Evolutionary conservation across 441 rosid genomes (phyloP), one percentile per base, ranked within the genome.

Genomic region (Jatropha multifida): DNA sequence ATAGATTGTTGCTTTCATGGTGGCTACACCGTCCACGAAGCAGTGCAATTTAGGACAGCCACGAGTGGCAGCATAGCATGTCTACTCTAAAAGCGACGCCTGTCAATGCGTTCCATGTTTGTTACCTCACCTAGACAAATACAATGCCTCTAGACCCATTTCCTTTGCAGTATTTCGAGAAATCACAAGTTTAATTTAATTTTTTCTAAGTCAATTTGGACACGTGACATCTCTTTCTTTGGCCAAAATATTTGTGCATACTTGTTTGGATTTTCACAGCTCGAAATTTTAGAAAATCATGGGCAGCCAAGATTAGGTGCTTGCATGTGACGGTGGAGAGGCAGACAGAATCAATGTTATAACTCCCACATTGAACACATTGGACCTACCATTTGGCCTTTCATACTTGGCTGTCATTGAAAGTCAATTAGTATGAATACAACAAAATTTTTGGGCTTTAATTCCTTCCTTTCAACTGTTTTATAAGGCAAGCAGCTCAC

Each of bases 311-410:
- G 2, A 44, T 44, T 4, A 44, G 48, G 48, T 44, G 48, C 23
- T 23, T 23, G 23, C 23, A 23, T 23, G 23, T 23, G 32, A 32
- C 1, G 32, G 32, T 32, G 32, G 32, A 32, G 32, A 32, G 32
- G 32, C 1, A 32, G 32, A 1, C 32, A 32, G 32, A 32, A 32
- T 32, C 32, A 32, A 32, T 18, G 1, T 6, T 3, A 4, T 54
- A 54, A 18, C 58, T 54, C 58, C n/a, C 71, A 68, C 38, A 48
- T 67, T 49, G 46, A 54, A 54, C 61, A 8, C 46, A 52, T 37
- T 32, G 60, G 44, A 8, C 51, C 63, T 54, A n/a, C 63, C 1
- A 37, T 9, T 51, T 14, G 2, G 4, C 56, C 56, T 51, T 12
- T 51, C 5, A 4, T 4, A 51, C 0, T 51, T 7, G 17, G 56